Conservation (phyloP, 768 basidiomycete species). For the Lactifluus piperatus region DNA sequence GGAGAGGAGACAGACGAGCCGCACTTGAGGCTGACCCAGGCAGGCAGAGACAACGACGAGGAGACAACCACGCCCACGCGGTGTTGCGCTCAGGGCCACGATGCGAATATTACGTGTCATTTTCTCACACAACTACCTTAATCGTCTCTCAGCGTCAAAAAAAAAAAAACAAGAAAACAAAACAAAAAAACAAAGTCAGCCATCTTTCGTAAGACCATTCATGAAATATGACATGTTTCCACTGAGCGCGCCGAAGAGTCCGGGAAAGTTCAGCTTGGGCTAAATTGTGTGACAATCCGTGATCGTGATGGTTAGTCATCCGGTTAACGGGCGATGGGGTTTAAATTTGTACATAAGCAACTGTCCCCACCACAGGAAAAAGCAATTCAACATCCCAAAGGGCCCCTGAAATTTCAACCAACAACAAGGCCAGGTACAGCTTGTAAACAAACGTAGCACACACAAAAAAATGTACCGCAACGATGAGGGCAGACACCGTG, state of each 20-base stretch:
- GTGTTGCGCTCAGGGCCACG: too few relatives aligned
- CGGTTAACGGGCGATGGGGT: background rate
- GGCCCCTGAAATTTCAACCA: background rate
- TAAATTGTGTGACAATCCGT: background rate
- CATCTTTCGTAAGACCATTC: background rate
- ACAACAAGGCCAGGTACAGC: background rate
- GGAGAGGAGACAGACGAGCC: background rate
- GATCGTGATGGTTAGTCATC: background rate
- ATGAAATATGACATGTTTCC: background rate
- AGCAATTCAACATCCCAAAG: constrained; percentile 9
- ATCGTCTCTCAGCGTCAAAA: background rate
- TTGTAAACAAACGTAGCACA: background rate
- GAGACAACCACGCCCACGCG: background rate
- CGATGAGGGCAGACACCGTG: constrained; percentile 12
- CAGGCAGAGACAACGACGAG: background rate
- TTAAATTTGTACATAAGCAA: constrained; percentile 13
- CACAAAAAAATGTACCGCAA: background rate
- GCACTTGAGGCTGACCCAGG: constrained; percentile 2
- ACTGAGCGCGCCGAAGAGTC: constrained; percentile 1
- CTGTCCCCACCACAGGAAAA: background rate
- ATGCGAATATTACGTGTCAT: background rate
- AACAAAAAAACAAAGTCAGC: background rate
- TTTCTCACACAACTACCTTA: background rate
- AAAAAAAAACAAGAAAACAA: background rate
- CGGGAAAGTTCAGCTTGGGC: background rate